Percentiles rank a stretch among this genome's conserved stretches.
Evolutionary conservation across 2,329 filamentous ascomycete species (phyloP).

Genomic region (Chaetomiaceae sp.): DNA sequence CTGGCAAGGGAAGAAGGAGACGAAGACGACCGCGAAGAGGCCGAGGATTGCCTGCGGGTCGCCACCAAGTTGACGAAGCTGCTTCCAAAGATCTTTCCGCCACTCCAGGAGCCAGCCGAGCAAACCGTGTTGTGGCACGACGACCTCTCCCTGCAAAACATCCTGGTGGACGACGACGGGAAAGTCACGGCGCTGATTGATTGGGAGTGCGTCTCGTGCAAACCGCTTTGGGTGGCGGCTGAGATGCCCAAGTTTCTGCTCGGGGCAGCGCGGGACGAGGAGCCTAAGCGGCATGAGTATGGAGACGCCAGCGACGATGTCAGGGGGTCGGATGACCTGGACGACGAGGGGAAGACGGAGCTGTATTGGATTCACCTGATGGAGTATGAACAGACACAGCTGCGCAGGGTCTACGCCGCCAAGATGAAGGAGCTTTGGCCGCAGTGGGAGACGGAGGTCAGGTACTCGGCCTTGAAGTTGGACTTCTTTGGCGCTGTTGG

Average conservation of each 20-base stretch:
- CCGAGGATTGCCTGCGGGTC: neutral
- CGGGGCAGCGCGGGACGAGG: constrained; percentile 26
- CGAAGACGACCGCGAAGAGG: neutral
- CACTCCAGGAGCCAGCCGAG: constrained; percentile 22
- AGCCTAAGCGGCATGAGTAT: constrained; percentile 30
- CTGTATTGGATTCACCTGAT: neutral
- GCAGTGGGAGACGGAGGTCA: neutral
- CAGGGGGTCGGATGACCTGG: constrained; percentile 26
- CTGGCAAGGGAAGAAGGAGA: neutral
- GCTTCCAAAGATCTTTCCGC: constrained; percentile 32
- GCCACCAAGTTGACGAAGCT: constrained; percentile 14
- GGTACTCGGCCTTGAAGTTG: neutral
- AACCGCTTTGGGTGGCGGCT: constrained; percentile 34
- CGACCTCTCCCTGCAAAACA: constrained; percentile 35
- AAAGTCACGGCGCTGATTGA: neutral
- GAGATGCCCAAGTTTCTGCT: constrained; percentile 32
- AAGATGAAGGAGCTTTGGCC: constrained; percentile 6
- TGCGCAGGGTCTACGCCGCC: neutral
- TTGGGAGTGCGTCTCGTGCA: neutral
- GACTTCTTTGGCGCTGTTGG: neutral
- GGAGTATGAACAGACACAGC: neutral
- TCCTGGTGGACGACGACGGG: constrained; percentile 30
- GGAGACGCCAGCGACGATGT: constrained; percentile 22
- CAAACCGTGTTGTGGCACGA: constrained; percentile 35
- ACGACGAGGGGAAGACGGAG: constrained; percentile 32